A percentile compares a stretch with the other conserved stretches of the same genome.
Conservation (phyloP, 2,329 filamentous ascomycete genomes). For the Fonsecaea pedrosoi region DNA sequence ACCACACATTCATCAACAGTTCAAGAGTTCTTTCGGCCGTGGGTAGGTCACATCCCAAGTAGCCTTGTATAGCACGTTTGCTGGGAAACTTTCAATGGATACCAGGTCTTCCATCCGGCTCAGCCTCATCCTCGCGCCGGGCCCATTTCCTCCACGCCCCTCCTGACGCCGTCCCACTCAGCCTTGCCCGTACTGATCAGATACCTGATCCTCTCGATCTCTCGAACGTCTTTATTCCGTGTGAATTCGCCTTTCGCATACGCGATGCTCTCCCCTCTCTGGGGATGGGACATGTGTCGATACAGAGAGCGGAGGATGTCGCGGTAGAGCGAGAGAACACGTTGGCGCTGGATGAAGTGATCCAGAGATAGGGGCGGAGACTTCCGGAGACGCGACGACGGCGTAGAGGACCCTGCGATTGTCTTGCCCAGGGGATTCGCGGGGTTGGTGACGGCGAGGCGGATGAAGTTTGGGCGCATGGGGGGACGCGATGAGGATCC, state of each 20-base stretch:
- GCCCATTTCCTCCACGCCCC: conserved; percentile 55
- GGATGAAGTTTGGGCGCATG: conserved; percentile 6
- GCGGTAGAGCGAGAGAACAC: conserved; percentile 52
- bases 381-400: conserved; percentile 20
- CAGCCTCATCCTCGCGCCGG: conserved; percentile 1
- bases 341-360: conserved; percentile 52
- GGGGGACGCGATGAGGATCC: not conserved
- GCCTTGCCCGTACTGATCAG: conserved; percentile 55
- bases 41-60: not conserved
- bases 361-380: conserved; percentile 36
- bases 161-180: conserved; percentile 55
- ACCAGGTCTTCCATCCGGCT: not conserved
- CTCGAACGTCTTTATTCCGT: conserved; percentile 51
- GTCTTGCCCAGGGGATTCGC: not conserved
- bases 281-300: conserved; percentile 39
- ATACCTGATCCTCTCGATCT: conserved; percentile 54
- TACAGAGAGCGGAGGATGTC: conserved; percentile 51
- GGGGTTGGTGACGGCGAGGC: not conserved
- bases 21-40: not conserved
- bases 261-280: conserved; percentile 49
- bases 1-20: no score
- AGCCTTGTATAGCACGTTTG: not conserved
- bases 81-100: not conserved
- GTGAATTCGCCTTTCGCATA: conserved; percentile 55
- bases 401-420: not conserved